Base-by-base conservation (phyloP, 2,329 filamentous ascomycete genomes). In the Raffaelea albimanens region DNA sequence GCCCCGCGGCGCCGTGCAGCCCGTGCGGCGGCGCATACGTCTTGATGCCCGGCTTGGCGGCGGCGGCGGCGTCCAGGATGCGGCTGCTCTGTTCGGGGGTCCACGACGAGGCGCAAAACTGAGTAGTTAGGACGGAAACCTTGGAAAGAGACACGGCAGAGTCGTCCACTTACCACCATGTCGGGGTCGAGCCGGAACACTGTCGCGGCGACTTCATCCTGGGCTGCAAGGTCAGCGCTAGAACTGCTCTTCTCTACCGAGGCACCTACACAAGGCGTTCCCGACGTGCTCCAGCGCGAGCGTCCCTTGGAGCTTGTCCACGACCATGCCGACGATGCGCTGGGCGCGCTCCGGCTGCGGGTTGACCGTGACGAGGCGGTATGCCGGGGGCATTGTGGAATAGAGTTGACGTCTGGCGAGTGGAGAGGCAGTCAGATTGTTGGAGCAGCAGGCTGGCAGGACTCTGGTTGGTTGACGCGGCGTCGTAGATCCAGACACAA, bases 341-440 rank as follows among this genome's bases (percentile, higher is more conserved):
- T 78, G 76, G 21, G 82, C 82, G 46, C 81, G 70, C 53, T 83
- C 80, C 0, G 82, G 81, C 2, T 74, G 78, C 2, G 75, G 83
- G 64, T 85, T 85, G 54, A 85, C 80, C 2, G 80, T 85, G 23
- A 84, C 74, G 11, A 85, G 72, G 55, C 69, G 75, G 63, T 72
- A 85, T 3, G 78, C 34, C 7, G 5, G 5, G 34, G 34, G 9
- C 18, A 16, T 16, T 16, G 14, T 7, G 34, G 7, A 5, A 8
- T 8, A 16, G 14, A 38, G 34, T 16, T 5, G 34, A 7, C 34
- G 34, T 16, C 8, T 16, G n/a, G n/a, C n/a, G n/a, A n/a, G n/a
- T n/a, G n/a, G n/a, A n/a, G n/a, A n/a, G n/a, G n/a, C n/a, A n/a
- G n/a, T n/a, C n/a, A n/a, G n/a, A n/a, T n/a, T n/a, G n/a, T n/a